phyloP scores from a whole-genome alignment of 805 yeast species.

The Candida tammaniensis region DNA sequence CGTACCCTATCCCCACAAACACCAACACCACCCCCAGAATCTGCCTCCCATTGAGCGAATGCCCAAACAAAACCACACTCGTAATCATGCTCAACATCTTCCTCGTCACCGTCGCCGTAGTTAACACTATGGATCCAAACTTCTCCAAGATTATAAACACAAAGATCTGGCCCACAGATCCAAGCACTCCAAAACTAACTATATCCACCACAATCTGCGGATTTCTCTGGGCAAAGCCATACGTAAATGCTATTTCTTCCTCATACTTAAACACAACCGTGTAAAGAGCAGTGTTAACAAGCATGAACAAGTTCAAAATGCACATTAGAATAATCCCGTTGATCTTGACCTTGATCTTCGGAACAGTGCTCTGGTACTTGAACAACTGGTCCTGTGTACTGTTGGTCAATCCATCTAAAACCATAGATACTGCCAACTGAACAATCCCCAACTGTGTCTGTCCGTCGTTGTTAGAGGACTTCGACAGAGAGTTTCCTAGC shows the following conservation, averaged over 20 bases:
- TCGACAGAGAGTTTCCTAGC: conserved; percentile 26
- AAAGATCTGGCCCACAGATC: conserved; percentile 93
- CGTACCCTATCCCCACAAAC: conserved; percentile 81
- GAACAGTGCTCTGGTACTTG: conserved; percentile 29
- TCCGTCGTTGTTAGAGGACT: conserved; percentile 37
- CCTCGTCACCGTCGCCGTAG: conserved; percentile 93
- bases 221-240: conserved; percentile 46
- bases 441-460: conserved; percentile 53
- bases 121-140: conserved; percentile 80
- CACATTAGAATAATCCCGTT: conserved; percentile 89
- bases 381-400: conserved; percentile 89
- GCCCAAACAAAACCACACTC: conserved; percentile 87
- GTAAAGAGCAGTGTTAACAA: conserved; percentile 48
- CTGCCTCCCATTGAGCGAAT: conserved; percentile 57
- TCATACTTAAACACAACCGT: conserved; percentile 39
- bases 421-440: conserved; percentile 57
- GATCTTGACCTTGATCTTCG: conserved; percentile 5
- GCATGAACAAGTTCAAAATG: conserved; percentile 49
- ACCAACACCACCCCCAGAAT: conserved; percentile 80
- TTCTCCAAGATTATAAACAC: conserved; percentile 79
- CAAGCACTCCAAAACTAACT: conserved; percentile 66
- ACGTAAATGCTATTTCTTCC: conserved; percentile 48
- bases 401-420: conserved; percentile 89
- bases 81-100: conserved; percentile 94
- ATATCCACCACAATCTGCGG: conserved; percentile 61